Percentiles rank a stretch among this genome's conserved stretches.
Conservation (phyloP, 352 stramenopile species). For the Globisporangium spiculum region DNA sequence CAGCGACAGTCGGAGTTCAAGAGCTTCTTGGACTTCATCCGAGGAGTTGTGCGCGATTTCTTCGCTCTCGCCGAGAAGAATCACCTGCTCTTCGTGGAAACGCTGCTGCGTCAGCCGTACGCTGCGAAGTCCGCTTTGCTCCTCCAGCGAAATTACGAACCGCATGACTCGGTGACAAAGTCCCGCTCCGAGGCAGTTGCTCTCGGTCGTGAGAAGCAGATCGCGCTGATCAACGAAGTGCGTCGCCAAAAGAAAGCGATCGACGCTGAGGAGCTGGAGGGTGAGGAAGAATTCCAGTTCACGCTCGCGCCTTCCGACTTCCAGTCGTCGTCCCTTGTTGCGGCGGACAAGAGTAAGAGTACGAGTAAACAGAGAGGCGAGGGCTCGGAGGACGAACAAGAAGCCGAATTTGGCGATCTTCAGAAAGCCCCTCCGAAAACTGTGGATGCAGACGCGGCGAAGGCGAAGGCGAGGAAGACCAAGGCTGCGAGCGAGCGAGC, state of each 20-base stretch:
- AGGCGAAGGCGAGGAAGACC: constrained; percentile 12
- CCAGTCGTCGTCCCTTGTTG: constrained; percentile 45
- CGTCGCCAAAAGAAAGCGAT: constrained; percentile 67
- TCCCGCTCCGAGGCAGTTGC: constrained; percentile 63
- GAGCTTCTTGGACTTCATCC: constrained; percentile 79
- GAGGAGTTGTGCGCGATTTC: constrained; percentile 70
- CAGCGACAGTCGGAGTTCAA: constrained; percentile 54
- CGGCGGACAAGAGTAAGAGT: constrained; percentile 1
- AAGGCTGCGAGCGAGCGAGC: constrained; percentile 43
- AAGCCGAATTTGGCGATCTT: constrained; percentile 21
- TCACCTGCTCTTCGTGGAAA: constrained; percentile 76
- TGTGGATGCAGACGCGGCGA: not conserved
- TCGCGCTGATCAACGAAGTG: constrained; percentile 59
- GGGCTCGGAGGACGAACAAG: constrained; percentile 15
- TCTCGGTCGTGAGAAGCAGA: constrained; percentile 51
- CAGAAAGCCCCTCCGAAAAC: not conserved
- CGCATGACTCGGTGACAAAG: constrained; percentile 56
- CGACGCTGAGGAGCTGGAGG: constrained; percentile 75
- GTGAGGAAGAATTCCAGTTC: constrained; percentile 81
- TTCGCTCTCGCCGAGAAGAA: constrained; percentile 80
- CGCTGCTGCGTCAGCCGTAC: constrained; percentile 67
- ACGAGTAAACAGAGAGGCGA: not conserved
- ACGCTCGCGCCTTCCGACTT: constrained; percentile 60
- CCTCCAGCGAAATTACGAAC: constrained; percentile 76
- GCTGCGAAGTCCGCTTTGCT: constrained; percentile 62